Conservation (phyloP, 805 yeast genomes). For the Ogataea saltuana region DNA sequence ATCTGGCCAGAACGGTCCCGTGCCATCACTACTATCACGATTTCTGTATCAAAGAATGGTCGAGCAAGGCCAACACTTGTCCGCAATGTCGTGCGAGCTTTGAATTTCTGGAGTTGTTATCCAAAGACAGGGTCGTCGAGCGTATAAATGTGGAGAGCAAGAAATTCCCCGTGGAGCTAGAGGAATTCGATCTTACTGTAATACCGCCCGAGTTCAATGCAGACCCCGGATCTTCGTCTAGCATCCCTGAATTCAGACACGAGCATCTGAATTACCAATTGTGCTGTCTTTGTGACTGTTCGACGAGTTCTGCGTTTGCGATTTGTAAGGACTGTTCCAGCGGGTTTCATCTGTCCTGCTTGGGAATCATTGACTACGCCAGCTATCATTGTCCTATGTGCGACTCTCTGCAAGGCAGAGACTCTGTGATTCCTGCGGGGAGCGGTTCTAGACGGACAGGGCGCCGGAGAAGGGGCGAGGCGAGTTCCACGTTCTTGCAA, state of each 20-base stretch:
- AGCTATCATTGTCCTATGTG: conserved; percentile 39
- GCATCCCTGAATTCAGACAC: conserved; percentile 14
- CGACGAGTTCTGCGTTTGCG: conserved; percentile 26
- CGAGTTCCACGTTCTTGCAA: conserved; percentile 21
- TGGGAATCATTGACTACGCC: conserved; percentile 28
- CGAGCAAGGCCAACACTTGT: conserved; percentile 38
- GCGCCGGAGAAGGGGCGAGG: conserved; percentile 8
- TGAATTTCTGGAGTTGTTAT: conserved; percentile 24
- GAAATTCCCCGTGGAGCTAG: conserved; percentile 26
- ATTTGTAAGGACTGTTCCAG: conserved; percentile 36
- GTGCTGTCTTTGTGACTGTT: conserved; percentile 37
- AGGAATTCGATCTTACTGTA: conserved; percentile 20
- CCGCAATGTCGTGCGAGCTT: conserved; percentile 37
- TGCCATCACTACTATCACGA: conserved; percentile 38
- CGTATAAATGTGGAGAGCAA: conserved; percentile 25
- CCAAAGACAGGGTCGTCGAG: conserved; percentile 20
- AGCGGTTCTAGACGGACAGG: conserved; percentile 10
- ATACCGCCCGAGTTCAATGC: no score
- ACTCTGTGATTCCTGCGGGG: conserved; percentile 19
- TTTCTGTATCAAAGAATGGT: conserved; percentile 39
- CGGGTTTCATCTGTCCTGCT: conserved; percentile 35
- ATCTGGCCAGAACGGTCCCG: conserved; percentile 33
- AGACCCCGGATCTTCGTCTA: conserved; percentile 10
- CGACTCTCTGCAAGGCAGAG: conserved; percentile 32
- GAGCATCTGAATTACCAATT: conserved; percentile 27